Evolutionary conservation across 73 alveolate species (phyloP).

Genomic region (Symbiodinium natans): DNA sequence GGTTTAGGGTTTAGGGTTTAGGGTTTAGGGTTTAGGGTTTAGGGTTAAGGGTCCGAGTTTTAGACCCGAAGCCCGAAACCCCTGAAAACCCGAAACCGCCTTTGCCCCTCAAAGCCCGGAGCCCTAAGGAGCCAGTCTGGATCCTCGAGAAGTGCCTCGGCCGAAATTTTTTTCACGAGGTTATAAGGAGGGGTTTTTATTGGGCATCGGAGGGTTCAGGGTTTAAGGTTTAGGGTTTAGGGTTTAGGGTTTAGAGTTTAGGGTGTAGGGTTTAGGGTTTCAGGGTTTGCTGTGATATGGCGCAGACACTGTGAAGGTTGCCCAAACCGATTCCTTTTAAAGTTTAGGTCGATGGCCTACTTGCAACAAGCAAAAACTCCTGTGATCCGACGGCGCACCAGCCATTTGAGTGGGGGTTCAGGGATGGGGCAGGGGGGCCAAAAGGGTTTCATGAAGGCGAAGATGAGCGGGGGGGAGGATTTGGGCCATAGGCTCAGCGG

Average conservation of each 20-base stretch:
- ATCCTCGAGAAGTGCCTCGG: not conserved
- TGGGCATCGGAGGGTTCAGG: not conserved
- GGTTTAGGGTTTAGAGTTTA: too few species aligned
- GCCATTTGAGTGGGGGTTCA: too few species aligned
- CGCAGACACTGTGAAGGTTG: too few species aligned
- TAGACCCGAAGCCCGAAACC: too few species aligned
- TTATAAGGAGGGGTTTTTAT: not conserved
- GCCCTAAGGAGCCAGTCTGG: not conserved
- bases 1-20: not conserved
- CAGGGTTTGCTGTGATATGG: not conserved
- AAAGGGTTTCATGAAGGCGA: too few species aligned
- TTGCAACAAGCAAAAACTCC: too few species aligned
- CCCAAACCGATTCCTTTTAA: too few species aligned
- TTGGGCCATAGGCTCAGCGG: too few species aligned
- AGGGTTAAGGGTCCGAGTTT: not conserved
- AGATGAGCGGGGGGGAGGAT: too few species aligned
- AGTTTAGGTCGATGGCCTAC: too few species aligned
- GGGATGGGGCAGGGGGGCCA: too few species aligned
- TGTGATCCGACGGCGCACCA: too few species aligned
- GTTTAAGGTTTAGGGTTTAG: not conserved
- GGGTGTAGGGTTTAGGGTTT: not conserved
- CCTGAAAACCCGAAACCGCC: not conserved
- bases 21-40: not conserved
- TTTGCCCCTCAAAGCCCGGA: not conserved
- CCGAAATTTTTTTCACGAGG: not conserved